Percentiles rank a stretch among this genome's conserved stretches.
These are phyloP conservation scores for Fonsecaea nubica DNA, from an alignment of 2,329 filamentous ascomycete genomes.

Conservation along the genomic window DNA sequence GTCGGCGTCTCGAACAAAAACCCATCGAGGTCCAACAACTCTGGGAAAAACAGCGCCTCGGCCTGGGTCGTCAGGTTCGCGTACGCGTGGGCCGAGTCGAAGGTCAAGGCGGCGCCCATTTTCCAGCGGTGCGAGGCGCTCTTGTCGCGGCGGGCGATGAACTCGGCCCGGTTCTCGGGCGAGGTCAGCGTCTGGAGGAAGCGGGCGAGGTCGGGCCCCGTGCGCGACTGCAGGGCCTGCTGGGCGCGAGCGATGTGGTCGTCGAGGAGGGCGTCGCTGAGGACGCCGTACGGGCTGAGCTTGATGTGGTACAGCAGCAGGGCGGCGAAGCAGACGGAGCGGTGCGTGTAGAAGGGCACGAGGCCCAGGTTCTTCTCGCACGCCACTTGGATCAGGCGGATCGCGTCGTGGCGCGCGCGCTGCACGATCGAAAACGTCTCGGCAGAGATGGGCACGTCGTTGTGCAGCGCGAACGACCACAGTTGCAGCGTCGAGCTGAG, in stretches of 20 bases:
- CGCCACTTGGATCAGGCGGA: conserved; percentile 26
- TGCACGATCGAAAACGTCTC: conserved; percentile 18
- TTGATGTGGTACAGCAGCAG: conserved; percentile 29
- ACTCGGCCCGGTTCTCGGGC: conserved; percentile 23
- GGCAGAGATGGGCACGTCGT: conserved; percentile 24
- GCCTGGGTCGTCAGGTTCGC: conserved; percentile 7
- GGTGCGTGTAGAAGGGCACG: conserved; percentile 23
- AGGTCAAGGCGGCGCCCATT: conserved; percentile 22
- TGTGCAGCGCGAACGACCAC: conserved; percentile 26
- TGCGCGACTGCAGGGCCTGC: conserved; percentile 12
- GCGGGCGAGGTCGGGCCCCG: conserved; percentile 3
- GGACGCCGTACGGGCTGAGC: conserved; percentile 19
- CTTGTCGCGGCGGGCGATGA: conserved; percentile 18
- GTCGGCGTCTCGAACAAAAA: not conserved
- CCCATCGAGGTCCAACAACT: conserved; percentile 23
- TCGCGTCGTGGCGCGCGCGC: conserved; percentile 22
- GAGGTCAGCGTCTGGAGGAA: conserved; percentile 19
- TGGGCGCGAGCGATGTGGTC: conserved; percentile 20
- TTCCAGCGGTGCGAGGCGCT: conserved; percentile 18
- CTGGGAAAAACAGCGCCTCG: conserved; percentile 13
- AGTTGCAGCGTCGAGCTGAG: conserved; percentile 28
- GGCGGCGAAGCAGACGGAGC: conserved; percentile 28
- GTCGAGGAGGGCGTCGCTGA: conserved; percentile 22
- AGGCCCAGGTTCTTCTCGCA: conserved; percentile 26
- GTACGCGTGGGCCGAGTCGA: conserved; percentile 17